Percentiles rank a stretch among this genome's conserved stretches.
phyloP scores from a whole-genome alignment of 73 alveolate genomes.

The Blepharisma stoltei region DNA sequence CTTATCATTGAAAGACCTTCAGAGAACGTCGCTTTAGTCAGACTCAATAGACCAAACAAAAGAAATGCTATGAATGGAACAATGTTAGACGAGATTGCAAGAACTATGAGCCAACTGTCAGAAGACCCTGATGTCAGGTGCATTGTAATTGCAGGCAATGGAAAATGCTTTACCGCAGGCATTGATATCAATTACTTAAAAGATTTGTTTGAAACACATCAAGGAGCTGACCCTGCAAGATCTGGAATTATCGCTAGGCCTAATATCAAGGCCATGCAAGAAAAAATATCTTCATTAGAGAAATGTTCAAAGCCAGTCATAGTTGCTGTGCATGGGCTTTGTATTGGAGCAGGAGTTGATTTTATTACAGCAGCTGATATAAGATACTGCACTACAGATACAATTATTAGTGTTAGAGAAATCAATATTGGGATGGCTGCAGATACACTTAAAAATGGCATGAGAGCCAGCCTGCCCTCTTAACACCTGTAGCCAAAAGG shows the following conservation, averaged over 20 bases:
- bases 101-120: constrained; percentile 31
- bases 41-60: constrained; percentile 42
- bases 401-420: constrained; percentile 68
- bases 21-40: constrained; percentile 44
- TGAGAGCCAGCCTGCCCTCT: no score
- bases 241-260: not conserved
- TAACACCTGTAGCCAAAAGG: no score
- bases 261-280: not conserved
- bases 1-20: constrained; percentile 12
- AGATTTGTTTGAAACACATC: not conserved
- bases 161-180: constrained; percentile 74
- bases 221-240: not conserved
- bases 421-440: constrained; percentile 78
- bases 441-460: no score
- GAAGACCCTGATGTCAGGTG: constrained; percentile 49
- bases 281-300: not conserved
- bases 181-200: constrained; percentile 40
- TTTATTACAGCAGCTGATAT: constrained; percentile 72
- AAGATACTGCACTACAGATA: constrained; percentile 66
- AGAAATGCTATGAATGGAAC: constrained; percentile 50
- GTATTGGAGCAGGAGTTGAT: constrained; percentile 81
- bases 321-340: constrained; percentile 65
- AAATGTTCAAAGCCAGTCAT: constrained; percentile 54
- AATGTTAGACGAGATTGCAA: constrained; percentile 43
- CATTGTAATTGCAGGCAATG: constrained; percentile 58